Conservation (phyloP, 352 stramenopile genomes). For the Pythium rhizo-oryzae region DNA sequence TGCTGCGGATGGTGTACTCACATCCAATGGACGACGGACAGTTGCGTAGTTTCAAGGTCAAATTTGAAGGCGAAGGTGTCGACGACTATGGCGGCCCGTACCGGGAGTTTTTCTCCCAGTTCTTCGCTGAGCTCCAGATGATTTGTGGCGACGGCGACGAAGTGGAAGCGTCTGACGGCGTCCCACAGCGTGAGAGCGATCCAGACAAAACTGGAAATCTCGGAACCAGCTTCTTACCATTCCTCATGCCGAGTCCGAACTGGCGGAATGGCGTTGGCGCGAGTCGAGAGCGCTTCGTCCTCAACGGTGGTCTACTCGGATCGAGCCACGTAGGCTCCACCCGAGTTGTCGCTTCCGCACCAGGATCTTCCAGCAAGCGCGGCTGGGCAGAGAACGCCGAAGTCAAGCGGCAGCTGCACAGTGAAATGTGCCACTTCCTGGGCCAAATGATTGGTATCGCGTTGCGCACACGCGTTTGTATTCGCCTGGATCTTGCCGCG, state of each 20-base stretch:
- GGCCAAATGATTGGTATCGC: constrained; percentile 91
- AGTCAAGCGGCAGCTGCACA: constrained; percentile 63
- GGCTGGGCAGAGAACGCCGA: constrained; percentile 38
- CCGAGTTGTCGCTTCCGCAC: constrained; percentile 4
- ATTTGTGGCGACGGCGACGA: constrained; percentile 25
- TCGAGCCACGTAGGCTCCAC: constrained; percentile 9
- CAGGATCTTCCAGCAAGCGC: neutral
- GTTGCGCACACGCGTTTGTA: constrained; percentile 77
- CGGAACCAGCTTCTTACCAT: constrained; percentile 70
- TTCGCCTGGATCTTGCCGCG: constrained; percentile 71
- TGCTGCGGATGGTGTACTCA: constrained; percentile 88
- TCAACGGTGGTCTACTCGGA: constrained; percentile 51
- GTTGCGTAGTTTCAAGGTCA: constrained; percentile 92
- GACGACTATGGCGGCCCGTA: constrained; percentile 96
- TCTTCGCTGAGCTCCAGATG: constrained; percentile 73
- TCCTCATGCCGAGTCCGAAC: constrained; percentile 88
- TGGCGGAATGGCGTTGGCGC: constrained; percentile 78
- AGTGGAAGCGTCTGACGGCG: neutral
- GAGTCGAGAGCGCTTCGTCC: constrained; percentile 85
- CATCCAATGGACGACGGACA: constrained; percentile 94
- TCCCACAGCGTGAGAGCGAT: neutral
- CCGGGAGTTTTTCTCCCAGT: constrained; percentile 92
- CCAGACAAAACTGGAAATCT: neutral
- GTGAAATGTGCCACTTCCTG: constrained; percentile 90
- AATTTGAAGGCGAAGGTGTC: constrained; percentile 94